phyloP scores from a whole-genome alignment of 352 stramenopile genomes.

The Phytophthora agathidicida region DNA sequence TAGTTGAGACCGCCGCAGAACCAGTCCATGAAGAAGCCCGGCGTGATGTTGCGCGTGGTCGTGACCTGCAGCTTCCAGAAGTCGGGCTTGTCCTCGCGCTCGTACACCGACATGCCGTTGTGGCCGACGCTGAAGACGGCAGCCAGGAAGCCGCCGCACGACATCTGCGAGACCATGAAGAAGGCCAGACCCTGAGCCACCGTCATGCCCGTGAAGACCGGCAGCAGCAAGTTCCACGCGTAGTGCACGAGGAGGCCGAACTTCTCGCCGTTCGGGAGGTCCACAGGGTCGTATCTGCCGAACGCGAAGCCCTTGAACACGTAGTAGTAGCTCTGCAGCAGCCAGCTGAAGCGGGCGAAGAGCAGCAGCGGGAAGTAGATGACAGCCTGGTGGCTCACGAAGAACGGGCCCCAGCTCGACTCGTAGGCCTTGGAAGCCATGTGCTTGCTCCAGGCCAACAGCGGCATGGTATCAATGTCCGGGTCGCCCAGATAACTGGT shows the following conservation, averaged over 20 bases:
- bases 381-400: slow-evolving; percentile 93
- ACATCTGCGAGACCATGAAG: slow-evolving; percentile 86
- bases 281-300: slow-evolving; percentile 82
- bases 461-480: slow-evolving; percentile 99
- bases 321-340: slow-evolving; percentile 96
- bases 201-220: slow-evolving; percentile 68
- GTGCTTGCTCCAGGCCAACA: slow-evolving; percentile 97
- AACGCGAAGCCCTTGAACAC: slow-evolving; percentile 91
- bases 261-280: slow-evolving; percentile 87
- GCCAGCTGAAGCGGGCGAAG: slow-evolving; percentile 96
- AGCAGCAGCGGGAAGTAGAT: slow-evolving; percentile 98
- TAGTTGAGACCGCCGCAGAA: slow-evolving; percentile 99
- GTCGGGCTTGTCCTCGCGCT: slow-evolving; percentile 95
- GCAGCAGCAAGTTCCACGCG: slow-evolving; percentile 90
- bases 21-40: slow-evolving; percentile 96
- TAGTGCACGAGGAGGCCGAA: slow-evolving; percentile 89
- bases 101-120: slow-evolving; percentile 98
- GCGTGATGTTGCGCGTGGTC: slow-evolving; percentile 96
- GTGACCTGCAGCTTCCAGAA: slow-evolving; percentile 99
- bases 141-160: slow-evolving; percentile 95
- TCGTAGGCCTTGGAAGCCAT: slow-evolving; percentile 92
- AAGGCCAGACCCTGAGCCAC: slow-evolving; percentile 73
- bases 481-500: slow-evolving; percentile 92
- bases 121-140: slow-evolving; percentile 97
- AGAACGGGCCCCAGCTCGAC: slow-evolving; percentile 85